Evolutionary conservation across 768 basidiomycete genomes (phyloP), one percentile per base, ranked within the genome.

Genomic region (Stropharia rugosoannulata): DNA sequence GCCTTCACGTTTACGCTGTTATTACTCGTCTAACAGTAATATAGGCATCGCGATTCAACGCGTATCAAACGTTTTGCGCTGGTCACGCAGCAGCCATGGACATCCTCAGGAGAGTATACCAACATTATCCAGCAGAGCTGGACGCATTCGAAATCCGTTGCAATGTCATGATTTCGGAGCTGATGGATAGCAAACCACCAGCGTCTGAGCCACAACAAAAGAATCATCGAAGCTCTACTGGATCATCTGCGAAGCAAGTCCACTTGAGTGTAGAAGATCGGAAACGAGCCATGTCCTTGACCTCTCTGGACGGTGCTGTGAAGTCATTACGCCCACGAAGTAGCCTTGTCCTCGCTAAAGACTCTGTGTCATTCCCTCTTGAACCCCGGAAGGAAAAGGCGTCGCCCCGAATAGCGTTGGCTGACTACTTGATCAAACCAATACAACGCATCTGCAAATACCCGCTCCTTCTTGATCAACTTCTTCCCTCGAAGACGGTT

Each of bases 391-490:
- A 60, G 66, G 67, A 66, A 54, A 74, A 66, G 55, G 42, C 47
- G n/a, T 40, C 50, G 18, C 59, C 64, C 44, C 81, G 82, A 18
- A 80, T 90, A 37, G 78, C 79, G 55, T 85, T 90, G 69, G 74
- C 83, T 61, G 96, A 98, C 73, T 95, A 95, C 67, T 80, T 98
- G 73, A 98, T 99, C 74, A 94, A 94, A 70, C 96, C 96, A n/a
- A 82, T 98, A 13, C 96, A 99, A 70, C 79, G 95, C 49, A 89
- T 99, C 48, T 98, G 95, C 81, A 91, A 88, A 62, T 99, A 99
- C 66, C 93, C 95, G 15, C 80, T 98, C 49, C 80, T 99, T 8
- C 82, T 99, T 43, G 87, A 86, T 55, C 86, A 90, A 62, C 80
- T 97, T 36, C 69, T 70, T 48, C 68, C 74, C 4, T 64, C 71